Evolutionary conservation across 768 basidiomycete species (phyloP), one percentile per base, ranked within the genome.

Genomic region (Lactarius pseudohatsudake): DNA sequence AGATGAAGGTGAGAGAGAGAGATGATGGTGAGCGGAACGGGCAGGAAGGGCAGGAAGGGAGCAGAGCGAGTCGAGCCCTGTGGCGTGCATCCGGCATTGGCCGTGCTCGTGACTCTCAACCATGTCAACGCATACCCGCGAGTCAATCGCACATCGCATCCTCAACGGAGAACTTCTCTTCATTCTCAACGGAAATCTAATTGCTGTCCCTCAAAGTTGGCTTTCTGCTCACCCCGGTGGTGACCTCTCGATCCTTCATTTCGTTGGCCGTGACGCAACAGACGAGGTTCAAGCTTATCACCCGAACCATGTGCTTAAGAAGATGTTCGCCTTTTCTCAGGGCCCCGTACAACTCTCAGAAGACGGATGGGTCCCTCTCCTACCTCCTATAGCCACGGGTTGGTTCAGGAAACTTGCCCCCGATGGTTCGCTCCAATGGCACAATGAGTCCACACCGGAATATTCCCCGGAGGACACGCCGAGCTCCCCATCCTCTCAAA

Each of bases 241-340:
- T 45, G 76, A 85, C 4, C 88, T 98, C 58, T 84, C 94, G 16
- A 85, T 99, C 64, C 86, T 96, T 30, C 97, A 99, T 78, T 98
- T 95, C 72, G 87, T 98, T 50, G 97, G 96, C 3, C 84, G 96
- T 63, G 96, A 99, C 74, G 96, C 96, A 0, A 85, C 92, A 0
- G 91, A 96, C 79, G 97, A 99, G 76, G 91, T 98, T 40, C 85
- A 92, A 68, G 96, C 94, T 26, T 98, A 91, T 78, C 97, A 99
- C 75, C 80, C 81, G 8, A 82, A 85, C 43, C 76, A 82, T 56
- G 86, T 82, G 58, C 79, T 86, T 61, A 76, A 78, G 11, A 79
- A 84, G 64, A 81, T 95, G 69, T 75, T 80, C 22, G 81, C 80
- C 15, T 96, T 88, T 74, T 82, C 85, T 61, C 79, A 95, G 28